These are phyloP conservation scores for Podosphaera fusca DNA, from an alignment of 2,329 filamentous ascomycete species.

Conservation along the genomic window DNA sequence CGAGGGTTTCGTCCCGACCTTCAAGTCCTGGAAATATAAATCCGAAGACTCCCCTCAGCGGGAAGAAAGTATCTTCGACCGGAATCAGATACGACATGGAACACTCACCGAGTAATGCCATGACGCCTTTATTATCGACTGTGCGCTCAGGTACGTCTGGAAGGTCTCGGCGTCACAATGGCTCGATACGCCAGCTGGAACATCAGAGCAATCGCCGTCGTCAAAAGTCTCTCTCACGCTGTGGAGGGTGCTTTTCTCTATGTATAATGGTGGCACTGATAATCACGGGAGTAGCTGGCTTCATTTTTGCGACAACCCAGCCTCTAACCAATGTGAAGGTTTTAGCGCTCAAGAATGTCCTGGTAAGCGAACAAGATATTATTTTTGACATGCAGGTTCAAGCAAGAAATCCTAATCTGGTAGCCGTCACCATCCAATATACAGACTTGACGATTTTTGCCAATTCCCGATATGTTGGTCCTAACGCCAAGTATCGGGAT, in stretches of 20 bases:
- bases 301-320: slow-evolving; percentile 80
- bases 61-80: slow-evolving; percentile 36
- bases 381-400: slow-evolving; percentile 81
- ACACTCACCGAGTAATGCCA: slow-evolving; percentile 68
- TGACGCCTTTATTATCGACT: slow-evolving; percentile 52
- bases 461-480: slow-evolving; percentile 73
- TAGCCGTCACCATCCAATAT: slow-evolving; percentile 64
- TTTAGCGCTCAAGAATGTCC: slow-evolving; percentile 62
- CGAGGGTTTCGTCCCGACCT: slow-evolving; percentile 41
- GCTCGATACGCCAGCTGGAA: slow-evolving; percentile 44
- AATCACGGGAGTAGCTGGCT: slow-evolving; percentile 63
- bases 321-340: slow-evolving; percentile 61
- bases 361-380: slow-evolving; percentile 82
- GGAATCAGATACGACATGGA: slow-evolving; percentile 56
- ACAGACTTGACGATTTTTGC: slow-evolving; percentile 87
- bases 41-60: slow-evolving; percentile 20
- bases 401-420: slow-evolving; percentile 80
- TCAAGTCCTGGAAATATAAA: slow-evolving; percentile 41
- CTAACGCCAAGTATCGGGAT: slow-evolving; percentile 31
- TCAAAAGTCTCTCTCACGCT: slow-evolving; percentile 43
- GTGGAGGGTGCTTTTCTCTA: slow-evolving; percentile 73
- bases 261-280: slow-evolving; percentile 60
- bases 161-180: slow-evolving; percentile 27
- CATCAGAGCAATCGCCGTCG: slow-evolving; percentile 42
- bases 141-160: slow-evolving; percentile 39